A percentile compares a stretch with the other conserved stretches of the same genome.
Evolutionary conservation across 2,329 filamentous ascomycete genomes (phyloP).

Genomic region (Penicillium janthinellum): DNA sequence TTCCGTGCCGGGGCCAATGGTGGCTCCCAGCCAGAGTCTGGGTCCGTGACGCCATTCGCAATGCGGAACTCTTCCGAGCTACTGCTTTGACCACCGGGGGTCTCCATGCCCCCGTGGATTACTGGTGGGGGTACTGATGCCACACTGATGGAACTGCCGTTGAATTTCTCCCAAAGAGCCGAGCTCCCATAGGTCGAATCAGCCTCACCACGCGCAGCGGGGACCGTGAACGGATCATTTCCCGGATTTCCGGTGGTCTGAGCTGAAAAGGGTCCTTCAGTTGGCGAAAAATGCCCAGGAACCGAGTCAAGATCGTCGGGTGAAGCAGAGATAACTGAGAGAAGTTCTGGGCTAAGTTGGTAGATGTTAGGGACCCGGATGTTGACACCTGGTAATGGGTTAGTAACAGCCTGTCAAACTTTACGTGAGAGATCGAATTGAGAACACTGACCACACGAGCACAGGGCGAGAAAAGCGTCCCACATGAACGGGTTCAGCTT

Average conservation of each 20-base stretch:
- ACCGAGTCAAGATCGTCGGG: slow-evolving; percentile 33
- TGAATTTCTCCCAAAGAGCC: slow-evolving; percentile 53
- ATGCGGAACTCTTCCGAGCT: slow-evolving; percentile 45
- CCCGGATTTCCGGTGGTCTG: slow-evolving; percentile 38
- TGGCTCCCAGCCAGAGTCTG: slow-evolving; percentile 43
- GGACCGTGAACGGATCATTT: slow-evolving; percentile 47
- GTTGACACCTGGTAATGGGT: slow-evolving; percentile 72
- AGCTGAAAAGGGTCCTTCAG: slow-evolving; percentile 39
- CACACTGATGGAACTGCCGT: slow-evolving; percentile 49
- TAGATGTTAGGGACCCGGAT: slow-evolving; percentile 86
- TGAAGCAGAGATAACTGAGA: slow-evolving; percentile 49
- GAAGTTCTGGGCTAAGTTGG: slow-evolving; percentile 68
- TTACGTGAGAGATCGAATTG: background rate
- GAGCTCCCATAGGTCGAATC: slow-evolving; percentile 43
- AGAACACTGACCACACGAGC: slow-evolving; percentile 65
- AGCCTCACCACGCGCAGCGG: slow-evolving; percentile 38
- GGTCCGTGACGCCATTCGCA: slow-evolving; percentile 32
- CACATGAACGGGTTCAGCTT: slow-evolving; percentile 95
- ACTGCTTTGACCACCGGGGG: slow-evolving; percentile 57
- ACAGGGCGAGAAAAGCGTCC: slow-evolving; percentile 90
- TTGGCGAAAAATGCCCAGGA: slow-evolving; percentile 35
- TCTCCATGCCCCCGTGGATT: slow-evolving; percentile 63
- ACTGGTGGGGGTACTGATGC: slow-evolving; percentile 35
- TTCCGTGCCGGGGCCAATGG: slow-evolving; percentile 51
- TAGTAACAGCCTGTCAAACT: slow-evolving; percentile 3